Percentiles rank a stretch among this genome's conserved stretches.
Evolutionary conservation across 2,329 filamentous ascomycete species (phyloP).

Genomic region (Teratosphaeria viscida): DNA sequence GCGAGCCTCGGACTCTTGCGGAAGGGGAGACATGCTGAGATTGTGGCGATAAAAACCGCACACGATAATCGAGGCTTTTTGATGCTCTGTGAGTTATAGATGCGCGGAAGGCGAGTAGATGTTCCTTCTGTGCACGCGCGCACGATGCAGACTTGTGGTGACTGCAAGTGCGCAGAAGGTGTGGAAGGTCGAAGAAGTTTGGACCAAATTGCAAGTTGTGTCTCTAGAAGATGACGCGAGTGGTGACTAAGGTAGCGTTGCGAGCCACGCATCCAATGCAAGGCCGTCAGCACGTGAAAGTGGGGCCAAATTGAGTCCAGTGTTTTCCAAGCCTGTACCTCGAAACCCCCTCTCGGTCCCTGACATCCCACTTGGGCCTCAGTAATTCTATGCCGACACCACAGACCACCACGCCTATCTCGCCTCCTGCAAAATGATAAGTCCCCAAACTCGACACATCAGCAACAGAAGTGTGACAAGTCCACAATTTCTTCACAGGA

Average conservation of each 20-base stretch:
- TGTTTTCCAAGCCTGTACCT: not conserved
- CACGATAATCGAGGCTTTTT: too few relatives aligned
- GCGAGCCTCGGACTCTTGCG: too few relatives aligned
- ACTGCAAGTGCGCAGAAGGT: too few relatives aligned
- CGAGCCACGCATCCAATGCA: not conserved
- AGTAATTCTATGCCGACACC: slow-evolving; percentile 40
- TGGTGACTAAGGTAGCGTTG: not conserved
- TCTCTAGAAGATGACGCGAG: not conserved
- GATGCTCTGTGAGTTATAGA: too few relatives aligned
- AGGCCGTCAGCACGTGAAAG: not conserved
- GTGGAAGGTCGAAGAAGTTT: not conserved
- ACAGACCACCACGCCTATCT: slow-evolving; percentile 29
- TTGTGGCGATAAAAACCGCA: too few relatives aligned
- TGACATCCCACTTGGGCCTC: not conserved
- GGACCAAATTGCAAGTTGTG: not conserved
- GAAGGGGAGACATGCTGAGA: too few relatives aligned
- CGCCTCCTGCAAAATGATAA: slow-evolving; percentile 14
- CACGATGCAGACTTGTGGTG: too few relatives aligned
- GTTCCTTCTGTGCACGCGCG: too few relatives aligned
- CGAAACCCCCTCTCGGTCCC: not conserved
- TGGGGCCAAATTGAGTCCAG: not conserved
- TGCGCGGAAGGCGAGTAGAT: too few relatives aligned
- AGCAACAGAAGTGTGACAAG: slow-evolving; percentile 40
- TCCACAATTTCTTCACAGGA: slow-evolving; percentile 21
- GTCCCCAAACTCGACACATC: slow-evolving; percentile 45